phyloP scores from a whole-genome alignment of 1,284 basidiomycete species.

The Inonotus hispidus region DNA sequence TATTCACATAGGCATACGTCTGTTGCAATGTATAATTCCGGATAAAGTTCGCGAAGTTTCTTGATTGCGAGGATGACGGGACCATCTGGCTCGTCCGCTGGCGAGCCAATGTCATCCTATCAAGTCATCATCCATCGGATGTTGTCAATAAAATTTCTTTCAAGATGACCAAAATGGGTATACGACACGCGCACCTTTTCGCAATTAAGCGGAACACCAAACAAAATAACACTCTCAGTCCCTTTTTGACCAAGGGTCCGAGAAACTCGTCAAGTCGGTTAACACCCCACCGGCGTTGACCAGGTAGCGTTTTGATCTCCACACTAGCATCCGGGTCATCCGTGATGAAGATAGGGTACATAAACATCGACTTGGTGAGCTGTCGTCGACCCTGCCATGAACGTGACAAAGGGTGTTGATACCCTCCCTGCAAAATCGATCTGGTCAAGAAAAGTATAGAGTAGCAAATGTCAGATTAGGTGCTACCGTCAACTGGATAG shows the following conservation, averaged over 20 bases:
- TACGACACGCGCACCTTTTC: conserved; percentile 61
- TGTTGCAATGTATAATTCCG: conserved; percentile 80
- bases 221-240: conserved; percentile 90
- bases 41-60: conserved; percentile 74
- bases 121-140: neutral
- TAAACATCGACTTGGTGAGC: conserved; percentile 88
- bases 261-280: conserved; percentile 89
- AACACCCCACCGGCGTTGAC: conserved; percentile 90
- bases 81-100: conserved; percentile 86
- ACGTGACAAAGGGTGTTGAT: conserved; percentile 84
- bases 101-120: conserved; percentile 79
- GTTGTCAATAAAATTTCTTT: neutral
- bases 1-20: conserved; percentile 99
- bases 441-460: conserved; percentile 25
- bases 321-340: conserved; percentile 84
- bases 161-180: neutral
- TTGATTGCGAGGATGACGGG: conserved; percentile 92
- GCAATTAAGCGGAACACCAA: conserved; percentile 88
- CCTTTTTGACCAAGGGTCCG: conserved; percentile 83
- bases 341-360: conserved; percentile 97
- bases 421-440: conserved; percentile 88
- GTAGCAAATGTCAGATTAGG: conserved; percentile 25
- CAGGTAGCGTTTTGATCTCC: conserved; percentile 73
- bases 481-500: too few species aligned
- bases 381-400: conserved; percentile 75